Conservation (phyloP, 2,329 filamentous ascomycete genomes). For the Penicillium sp. region DNA sequence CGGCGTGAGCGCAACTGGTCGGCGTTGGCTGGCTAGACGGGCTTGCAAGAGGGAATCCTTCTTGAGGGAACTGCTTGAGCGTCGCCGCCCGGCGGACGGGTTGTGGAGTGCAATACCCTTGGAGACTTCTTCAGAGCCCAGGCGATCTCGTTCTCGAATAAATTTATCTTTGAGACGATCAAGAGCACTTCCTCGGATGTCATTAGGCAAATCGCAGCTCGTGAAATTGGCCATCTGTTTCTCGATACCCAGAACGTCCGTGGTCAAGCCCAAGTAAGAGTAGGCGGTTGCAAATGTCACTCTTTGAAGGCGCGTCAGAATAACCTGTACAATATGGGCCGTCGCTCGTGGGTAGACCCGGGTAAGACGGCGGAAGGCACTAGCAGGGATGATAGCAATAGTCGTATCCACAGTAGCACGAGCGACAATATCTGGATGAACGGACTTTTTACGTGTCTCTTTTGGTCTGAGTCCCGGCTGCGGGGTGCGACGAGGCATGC, state of each 20-base stretch:
- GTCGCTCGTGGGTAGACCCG: constrained; percentile 94
- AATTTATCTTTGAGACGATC: constrained; percentile 91
- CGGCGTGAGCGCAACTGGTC: constrained; percentile 18
- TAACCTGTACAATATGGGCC: constrained; percentile 95
- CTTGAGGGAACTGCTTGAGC: constrained; percentile 67
- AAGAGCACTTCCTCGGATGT: constrained; percentile 76
- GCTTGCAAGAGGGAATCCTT: constrained; percentile 75
- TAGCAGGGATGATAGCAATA: constrained; percentile 95
- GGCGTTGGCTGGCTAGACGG: constrained; percentile 46
- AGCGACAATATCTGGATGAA: constrained; percentile 95
- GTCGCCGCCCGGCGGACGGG: constrained; percentile 58
- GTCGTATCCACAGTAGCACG: constrained; percentile 93
- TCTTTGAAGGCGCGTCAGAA: constrained; percentile 85
- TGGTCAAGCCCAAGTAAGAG: constrained; percentile 85
- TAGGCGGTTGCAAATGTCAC: constrained; percentile 94
- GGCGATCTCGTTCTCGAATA: constrained; percentile 71
- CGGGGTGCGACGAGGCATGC: constrained; percentile 27
- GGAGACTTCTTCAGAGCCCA: constrained; percentile 71
- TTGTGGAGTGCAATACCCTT: constrained; percentile 98
- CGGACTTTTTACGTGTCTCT: constrained; percentile 57
- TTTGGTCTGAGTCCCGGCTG: constrained; percentile 18
- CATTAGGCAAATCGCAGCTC: constrained; percentile 83
- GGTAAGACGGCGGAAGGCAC: constrained; percentile 87
- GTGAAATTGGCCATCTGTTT: constrained; percentile 92
- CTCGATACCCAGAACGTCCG: constrained; percentile 87